These are phyloP conservation scores for Bremia lactucae DNA, from an alignment of 352 stramenopile genomes.

Conservation along the genomic window DNA sequence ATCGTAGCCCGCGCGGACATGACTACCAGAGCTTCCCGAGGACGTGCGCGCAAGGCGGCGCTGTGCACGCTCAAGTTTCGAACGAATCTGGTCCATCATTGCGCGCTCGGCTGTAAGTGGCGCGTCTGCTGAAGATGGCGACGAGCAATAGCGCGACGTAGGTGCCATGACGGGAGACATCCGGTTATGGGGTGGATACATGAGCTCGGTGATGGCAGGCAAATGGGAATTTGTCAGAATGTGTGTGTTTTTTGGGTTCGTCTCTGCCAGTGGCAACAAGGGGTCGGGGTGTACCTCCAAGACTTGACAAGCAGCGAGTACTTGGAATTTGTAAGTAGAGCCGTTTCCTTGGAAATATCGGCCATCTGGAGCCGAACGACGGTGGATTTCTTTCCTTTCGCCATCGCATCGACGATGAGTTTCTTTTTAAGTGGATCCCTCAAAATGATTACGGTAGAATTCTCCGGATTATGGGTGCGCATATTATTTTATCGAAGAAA, in stretches of 20 bases:
- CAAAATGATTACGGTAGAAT: background rate
- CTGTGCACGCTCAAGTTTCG: conserved; percentile 53
- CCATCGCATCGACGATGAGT: background rate
- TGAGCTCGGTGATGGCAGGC: background rate
- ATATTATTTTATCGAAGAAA: no score
- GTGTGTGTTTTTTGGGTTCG: background rate
- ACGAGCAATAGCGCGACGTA: conserved; percentile 2
- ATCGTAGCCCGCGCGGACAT: conserved; percentile 28
- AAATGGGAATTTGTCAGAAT: conserved; percentile 2
- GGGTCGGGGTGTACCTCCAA: no score
- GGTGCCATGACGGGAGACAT: conserved; percentile 3
- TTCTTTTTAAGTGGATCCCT: conserved; percentile 7
- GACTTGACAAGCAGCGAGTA: no score
- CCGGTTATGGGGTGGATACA: conserved; percentile 9
- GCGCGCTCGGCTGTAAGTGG: conserved; percentile 45
- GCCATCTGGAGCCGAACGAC: no score
- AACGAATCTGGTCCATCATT: conserved; percentile 66
- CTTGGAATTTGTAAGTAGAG: no score
- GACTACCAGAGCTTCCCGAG: conserved; percentile 12
- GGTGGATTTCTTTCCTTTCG: background rate
- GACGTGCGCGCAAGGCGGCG: conserved; percentile 33
- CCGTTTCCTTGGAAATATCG: no score
- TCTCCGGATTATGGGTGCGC: background rate
- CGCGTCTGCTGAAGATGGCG: conserved; percentile 2
- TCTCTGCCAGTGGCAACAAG: background rate